Percentiles rank a stretch among this genome's conserved stretches.
phyloP scores from a whole-genome alignment of 306 rosid species.

The Canavalia gladiata region DNA sequence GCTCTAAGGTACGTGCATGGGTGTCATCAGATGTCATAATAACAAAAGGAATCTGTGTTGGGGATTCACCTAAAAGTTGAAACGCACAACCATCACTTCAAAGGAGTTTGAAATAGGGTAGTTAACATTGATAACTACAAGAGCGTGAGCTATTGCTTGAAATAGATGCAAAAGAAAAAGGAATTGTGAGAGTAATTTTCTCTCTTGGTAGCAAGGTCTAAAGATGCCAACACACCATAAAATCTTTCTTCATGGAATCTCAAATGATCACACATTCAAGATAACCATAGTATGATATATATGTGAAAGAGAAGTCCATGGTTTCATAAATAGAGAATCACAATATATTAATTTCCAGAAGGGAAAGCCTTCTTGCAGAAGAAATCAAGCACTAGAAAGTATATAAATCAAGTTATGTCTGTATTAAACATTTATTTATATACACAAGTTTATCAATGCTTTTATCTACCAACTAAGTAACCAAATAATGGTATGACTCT shows the following conservation, averaged over 20 bases:
- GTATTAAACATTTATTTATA: neutral
- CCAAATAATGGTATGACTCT: slow-evolving; percentile 33
- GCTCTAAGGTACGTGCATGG: slow-evolving; percentile 75
- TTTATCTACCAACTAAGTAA: slow-evolving; percentile 25
- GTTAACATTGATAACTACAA: slow-evolving; percentile 16
- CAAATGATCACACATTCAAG: slow-evolving; percentile 14
- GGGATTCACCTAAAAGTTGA: slow-evolving; percentile 63
- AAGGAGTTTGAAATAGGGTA: slow-evolving; percentile 40
- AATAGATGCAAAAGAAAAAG: slow-evolving; percentile 13
- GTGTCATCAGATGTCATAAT: slow-evolving; percentile 99
- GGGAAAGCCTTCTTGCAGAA: neutral
- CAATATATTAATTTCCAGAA: no score
- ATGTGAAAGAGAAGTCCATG: neutral
- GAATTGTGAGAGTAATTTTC: neutral
- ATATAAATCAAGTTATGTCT: neutral
- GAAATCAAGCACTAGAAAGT: no score
- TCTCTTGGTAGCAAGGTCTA: neutral
- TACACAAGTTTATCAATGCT: neutral
- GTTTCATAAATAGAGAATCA: slow-evolving; percentile 2
- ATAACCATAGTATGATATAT: neutral
- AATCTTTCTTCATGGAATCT: slow-evolving; percentile 29
- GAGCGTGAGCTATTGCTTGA: slow-evolving; percentile 25
- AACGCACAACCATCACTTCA: slow-evolving; percentile 40
- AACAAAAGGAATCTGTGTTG: slow-evolving; percentile 73
- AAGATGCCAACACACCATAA: slow-evolving; percentile 3